Evolutionary conservation across 352 stramenopile genomes (phyloP), one percentile per base, ranked within the genome.

Genomic region (Pilasporangium apinafurcum): DNA sequence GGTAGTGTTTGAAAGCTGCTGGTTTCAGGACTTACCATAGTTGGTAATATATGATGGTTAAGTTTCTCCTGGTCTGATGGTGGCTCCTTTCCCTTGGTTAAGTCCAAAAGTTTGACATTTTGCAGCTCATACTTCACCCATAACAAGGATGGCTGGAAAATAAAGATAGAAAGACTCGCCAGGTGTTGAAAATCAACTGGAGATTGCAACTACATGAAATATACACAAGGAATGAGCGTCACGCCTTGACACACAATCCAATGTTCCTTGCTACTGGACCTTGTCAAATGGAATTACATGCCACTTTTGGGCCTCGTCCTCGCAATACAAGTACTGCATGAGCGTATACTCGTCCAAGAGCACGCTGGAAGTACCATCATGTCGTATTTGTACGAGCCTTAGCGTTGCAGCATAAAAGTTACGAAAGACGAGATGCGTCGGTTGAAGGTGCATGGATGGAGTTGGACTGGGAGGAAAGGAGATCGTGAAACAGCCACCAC

Each of bases 281-380:
- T 83, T 59, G 26, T 83, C 62, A 22, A 83, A 51, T 24, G 68
- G 59, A 24, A 89, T 26, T 16, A 79, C 16, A 33, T 89, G 68
- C 77, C 73, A 86, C 32, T 78, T 66, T 53, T 89, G 73, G 10
- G 73, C 71, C 31, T 89, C 77, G 25, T 86, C 68, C 30, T 89
- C 77, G 26, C 53, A 77, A 51, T 86, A 62, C 17, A 62, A 38
- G 32, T 83, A 57, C 16, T 66, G 44, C 77, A 86, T 86, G 20
- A 89, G 61, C 20, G 45, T n/a, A 9, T 69, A 61, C 2, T 59
- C 33, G 12, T 58, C 50, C n/a, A 68, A 46, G 18, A 86, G 46
- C 32, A 79, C 64, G 1, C 37, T 53, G 20, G 56, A 62, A 2
- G 59, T 59, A 5, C 66, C 71, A 18, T 84, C 71, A 10, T 37